Evolutionary conservation across 148 eudicot species (phyloP), one percentile per base, ranked within the genome.

Genomic region (Heliamphora exappendiculata): DNA sequence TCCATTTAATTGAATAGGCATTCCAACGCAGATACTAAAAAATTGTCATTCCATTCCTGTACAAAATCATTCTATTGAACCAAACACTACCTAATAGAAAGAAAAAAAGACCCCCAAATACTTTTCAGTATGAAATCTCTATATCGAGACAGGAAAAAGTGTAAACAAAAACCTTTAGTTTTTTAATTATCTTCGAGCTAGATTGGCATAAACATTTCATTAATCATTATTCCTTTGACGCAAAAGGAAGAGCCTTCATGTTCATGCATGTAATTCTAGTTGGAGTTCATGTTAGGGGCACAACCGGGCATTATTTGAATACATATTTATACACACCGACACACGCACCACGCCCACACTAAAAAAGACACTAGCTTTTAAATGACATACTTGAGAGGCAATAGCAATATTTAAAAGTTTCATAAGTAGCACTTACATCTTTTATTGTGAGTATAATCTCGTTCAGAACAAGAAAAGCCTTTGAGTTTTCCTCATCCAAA

Each of bases 391-490:
- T 26, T 26, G 57, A 70, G 24, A 8, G 72, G 47, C 17, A 22
- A 28, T 17, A 49, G 5, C 42, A 9, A 13, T 44, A 68, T 24
- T 20, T 8, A 1, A 17, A 7, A 34, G 5, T 24, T 59, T 17
- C 2, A 20, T 26, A 36, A 4, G 79, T 33, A 75, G 83, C n/a
- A 76, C 96, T 89, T 85, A 93, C 98, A 87, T 89, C 92, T 86
- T 95, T 95, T 42, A 92, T 83, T 42, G 89, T 78, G 73, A 92
- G 82, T 72, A 95, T 92, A 66, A 95, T 81, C 81, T 91, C 93
- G 78, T 91, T 95, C 72, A 95, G 87, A 81, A 95, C 89, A 49
- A 79, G 90, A 84, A 95, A 95, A 29, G 91, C 87, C 85, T 89
- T 85, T n/a, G 91, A 84, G 79, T 86, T 88, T 76, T 89, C 97